phyloP scores from a whole-genome alignment of 371 early-diverging fungal genomes.

The Batrachochytrium dendrobatidis region DNA sequence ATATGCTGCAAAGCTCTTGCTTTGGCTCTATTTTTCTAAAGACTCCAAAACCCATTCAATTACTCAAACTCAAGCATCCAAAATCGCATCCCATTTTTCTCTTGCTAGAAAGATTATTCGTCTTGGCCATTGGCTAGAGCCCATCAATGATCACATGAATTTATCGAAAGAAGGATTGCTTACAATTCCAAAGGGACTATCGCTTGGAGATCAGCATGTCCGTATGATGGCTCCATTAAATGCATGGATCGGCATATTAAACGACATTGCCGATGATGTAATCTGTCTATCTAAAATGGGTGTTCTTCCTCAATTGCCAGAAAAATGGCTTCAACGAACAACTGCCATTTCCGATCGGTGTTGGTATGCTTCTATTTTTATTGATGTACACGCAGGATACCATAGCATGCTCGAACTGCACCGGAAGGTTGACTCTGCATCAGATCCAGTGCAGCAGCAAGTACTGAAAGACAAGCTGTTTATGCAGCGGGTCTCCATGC shows the following conservation, averaged over 20 bases:
- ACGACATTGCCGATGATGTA: constrained; percentile 68
- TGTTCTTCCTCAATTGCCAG: constrained; percentile 34
- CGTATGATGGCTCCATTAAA: constrained; percentile 24
- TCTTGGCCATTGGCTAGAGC: constrained; percentile 56
- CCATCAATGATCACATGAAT: constrained; percentile 36
- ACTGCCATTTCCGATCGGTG: constrained; percentile 27
- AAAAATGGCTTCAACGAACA: constrained; percentile 12
- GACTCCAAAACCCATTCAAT: constrained; percentile 30
- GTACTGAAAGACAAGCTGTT: constrained; percentile 16
- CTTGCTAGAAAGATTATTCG: constrained; percentile 67
- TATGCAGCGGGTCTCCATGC: constrained; percentile 20
- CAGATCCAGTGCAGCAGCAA: constrained; percentile 1
- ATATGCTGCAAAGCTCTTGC: constrained; percentile 60
- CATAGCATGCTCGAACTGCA: too few species aligned
- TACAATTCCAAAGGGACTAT: not conserved
- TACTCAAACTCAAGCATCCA: constrained; percentile 31
- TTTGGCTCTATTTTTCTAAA: constrained; percentile 42
- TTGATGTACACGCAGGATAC: constrained; percentile 13
- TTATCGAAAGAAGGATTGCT: constrained; percentile 6
- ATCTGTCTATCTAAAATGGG: constrained; percentile 66
- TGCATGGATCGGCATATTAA: constrained; percentile 44
- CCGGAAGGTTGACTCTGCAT: not conserved
- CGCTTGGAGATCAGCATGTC: not conserved
- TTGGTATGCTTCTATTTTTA: constrained; percentile 28
- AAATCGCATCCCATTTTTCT: constrained; percentile 58